phyloP scores from a whole-genome alignment of 768 basidiomycete genomes.

The Mycena sanguinolenta region DNA sequence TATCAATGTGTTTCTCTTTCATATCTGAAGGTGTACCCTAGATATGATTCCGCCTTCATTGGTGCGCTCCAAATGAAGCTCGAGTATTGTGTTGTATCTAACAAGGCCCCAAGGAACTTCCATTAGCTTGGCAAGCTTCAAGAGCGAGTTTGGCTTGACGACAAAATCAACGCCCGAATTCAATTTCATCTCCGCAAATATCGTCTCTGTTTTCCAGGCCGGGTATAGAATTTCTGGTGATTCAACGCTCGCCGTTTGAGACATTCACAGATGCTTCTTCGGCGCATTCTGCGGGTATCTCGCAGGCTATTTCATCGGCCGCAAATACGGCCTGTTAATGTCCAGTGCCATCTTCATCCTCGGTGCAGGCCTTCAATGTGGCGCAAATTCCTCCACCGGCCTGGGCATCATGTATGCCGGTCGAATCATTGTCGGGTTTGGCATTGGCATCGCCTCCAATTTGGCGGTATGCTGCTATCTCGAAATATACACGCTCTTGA shows the following conservation, averaged over 20 bases:
- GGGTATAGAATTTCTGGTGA: constrained; percentile 41
- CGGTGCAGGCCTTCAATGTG: constrained; percentile 55
- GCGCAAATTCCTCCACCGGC: constrained; percentile 48
- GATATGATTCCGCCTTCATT: constrained; percentile 61
- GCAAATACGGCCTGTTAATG: constrained; percentile 50
- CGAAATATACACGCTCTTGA: neutral
- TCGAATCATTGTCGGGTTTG: constrained; percentile 56
- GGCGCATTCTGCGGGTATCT: constrained; percentile 54
- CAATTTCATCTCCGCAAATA: constrained; percentile 55
- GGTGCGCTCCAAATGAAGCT: constrained; percentile 26
- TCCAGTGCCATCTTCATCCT: constrained; percentile 54
- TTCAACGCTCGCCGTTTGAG: neutral
- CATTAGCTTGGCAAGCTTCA: constrained; percentile 57
- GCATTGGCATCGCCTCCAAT: constrained; percentile 54
- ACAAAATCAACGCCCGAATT: constrained; percentile 46
- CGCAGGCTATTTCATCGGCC: constrained; percentile 54
- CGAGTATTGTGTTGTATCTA: neutral
- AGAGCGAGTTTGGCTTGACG: constrained; percentile 56
- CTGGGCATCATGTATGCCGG: constrained; percentile 57
- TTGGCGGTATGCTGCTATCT: constrained; percentile 43
- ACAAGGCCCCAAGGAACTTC: constrained; percentile 48
- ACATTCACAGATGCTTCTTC: constrained; percentile 49
- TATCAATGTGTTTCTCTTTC: neutral
- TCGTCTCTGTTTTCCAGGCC: constrained; percentile 62
- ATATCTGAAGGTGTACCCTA: constrained; percentile 17